Evolutionary conservation across 495 filamentous ascomycete genomes (phyloP), one percentile per base, ranked within the genome.

Genomic region (Talaromyces adpressus): DNA sequence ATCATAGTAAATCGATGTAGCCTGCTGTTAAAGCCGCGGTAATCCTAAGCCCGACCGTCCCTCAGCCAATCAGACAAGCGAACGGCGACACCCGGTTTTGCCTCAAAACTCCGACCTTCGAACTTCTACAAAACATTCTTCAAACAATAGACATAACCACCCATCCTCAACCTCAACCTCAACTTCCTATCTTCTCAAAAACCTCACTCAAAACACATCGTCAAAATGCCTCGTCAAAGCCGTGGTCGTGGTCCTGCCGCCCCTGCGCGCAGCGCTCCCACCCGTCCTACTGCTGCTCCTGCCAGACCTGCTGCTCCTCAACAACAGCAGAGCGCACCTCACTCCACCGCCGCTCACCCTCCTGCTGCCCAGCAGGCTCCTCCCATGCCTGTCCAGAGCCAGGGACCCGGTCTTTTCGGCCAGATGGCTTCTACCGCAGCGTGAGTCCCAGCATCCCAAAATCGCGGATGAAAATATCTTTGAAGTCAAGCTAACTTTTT

Each of bases 351-450:
- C 63, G 88, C 89, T 52, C 80, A 83, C 25, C 78, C 81, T 36
- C 75, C 77, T 54, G 69, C 78, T 18, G 66, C 77, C 23, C 77
- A 78, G 58, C 73, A 81, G 59, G 71, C 82, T 64, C 76, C 84
- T 62, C 72, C 75, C 53, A 63, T 72, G 41, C 74, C 74, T 14
- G 76, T 69, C 57, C 75, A 78, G 64, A 86, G 85, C 61, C 75
- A 85, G 61, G 85, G 88, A 16, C 85, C 89, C 5, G 91, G 91
- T 66, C 82, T 93, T 6, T 87, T 95, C 67, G 90, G 87, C 54
- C 87, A 93, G 81, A 93, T 93, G 87, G 90, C 90, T 65, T 90
- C 86, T 66, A 93, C 91, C 57, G 91, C 90, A 68, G 90, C 90
- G 86, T 92, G 87, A 72, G 89, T 79, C 27, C 27, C 27, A 25